A percentile compares a stretch with the other conserved stretches of the same genome.
These are phyloP conservation scores for Raffaelea arxii DNA, from an alignment of 2,329 filamentous ascomycete species.

Conservation along the genomic window DNA sequence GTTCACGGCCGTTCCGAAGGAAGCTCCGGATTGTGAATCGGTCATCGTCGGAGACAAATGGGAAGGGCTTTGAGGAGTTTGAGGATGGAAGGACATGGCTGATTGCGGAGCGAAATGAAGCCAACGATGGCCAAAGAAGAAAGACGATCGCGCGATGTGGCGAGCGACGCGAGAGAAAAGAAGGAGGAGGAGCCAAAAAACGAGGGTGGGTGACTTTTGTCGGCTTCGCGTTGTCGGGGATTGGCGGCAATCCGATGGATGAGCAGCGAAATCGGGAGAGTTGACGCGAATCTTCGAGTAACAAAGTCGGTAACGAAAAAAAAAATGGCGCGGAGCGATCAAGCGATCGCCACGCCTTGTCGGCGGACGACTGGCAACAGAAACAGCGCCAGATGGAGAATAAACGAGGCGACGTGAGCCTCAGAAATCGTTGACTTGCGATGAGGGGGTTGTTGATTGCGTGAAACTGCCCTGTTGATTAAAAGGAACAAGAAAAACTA, in stretches of 20 bases:
- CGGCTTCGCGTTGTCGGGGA: too few relatives aligned
- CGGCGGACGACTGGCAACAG: constrained; percentile 8
- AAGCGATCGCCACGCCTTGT: constrained; percentile 5
- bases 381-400: constrained; percentile 5
- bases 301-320: too few relatives aligned
- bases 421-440: background rate
- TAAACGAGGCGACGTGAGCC: constrained; percentile 1
- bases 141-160: background rate
- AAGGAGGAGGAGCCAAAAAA: too few relatives aligned
- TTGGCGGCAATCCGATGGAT: too few relatives aligned
- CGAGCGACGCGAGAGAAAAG: too few relatives aligned
- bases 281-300: too few relatives aligned
- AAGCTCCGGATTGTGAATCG: constrained; percentile 32
- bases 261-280: too few relatives aligned
- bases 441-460: background rate
- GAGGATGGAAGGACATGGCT: constrained; percentile 58
- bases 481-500: background rate
- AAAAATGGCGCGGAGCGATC: constrained; percentile 1
- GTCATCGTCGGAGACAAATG: constrained; percentile 47
- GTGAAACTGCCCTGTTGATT: too few relatives aligned
- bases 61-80: constrained; percentile 58
- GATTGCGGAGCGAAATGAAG: constrained; percentile 14
- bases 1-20: constrained; percentile 7
- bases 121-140: background rate
- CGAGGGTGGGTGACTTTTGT: too few relatives aligned